These are phyloP conservation scores for Xanthoparmelia taractica DNA, from an alignment of 495 filamentous ascomycete species.

Conservation along the genomic window DNA sequence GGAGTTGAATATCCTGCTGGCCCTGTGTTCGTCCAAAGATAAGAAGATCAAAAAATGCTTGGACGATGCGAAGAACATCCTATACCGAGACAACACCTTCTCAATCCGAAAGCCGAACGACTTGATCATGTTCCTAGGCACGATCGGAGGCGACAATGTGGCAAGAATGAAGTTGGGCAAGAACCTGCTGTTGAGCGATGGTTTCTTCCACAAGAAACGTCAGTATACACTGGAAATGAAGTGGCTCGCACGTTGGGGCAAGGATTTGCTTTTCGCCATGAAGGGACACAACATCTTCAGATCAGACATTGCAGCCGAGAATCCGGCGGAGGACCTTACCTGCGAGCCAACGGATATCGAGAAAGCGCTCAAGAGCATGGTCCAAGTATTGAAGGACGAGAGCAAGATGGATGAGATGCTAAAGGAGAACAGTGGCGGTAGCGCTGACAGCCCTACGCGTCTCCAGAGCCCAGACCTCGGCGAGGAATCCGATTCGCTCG, in stretches of 20 bases:
- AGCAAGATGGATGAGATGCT: constrained; percentile 6
- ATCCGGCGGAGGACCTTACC: background rate
- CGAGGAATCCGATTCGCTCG: background rate
- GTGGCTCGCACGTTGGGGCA: constrained; percentile 9
- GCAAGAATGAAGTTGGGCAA: constrained; percentile 2
- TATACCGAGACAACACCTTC: constrained; percentile 19
- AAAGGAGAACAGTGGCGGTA: background rate
- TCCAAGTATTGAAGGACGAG: constrained; percentile 1
- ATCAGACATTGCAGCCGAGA: background rate
- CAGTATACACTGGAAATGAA: background rate
- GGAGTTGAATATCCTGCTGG: constrained; percentile 10
- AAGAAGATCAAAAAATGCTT: background rate
- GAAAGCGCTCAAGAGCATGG: constrained; percentile 5
- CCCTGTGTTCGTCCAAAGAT: constrained; percentile 9
- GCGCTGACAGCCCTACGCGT: no score
- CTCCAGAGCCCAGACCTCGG: constrained; percentile 10
- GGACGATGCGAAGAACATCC: constrained; percentile 8
- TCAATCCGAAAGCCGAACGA: constrained; percentile 13
- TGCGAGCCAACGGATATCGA: constrained; percentile 11
- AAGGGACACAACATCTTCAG: constrained; percentile 1
- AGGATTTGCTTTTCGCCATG: background rate
- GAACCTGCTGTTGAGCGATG: constrained; percentile 3
- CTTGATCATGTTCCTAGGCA: constrained; percentile 16
- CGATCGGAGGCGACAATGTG: constrained; percentile 16
- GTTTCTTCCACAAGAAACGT: constrained; percentile 3